A percentile compares a stretch with the other conserved stretches of the same genome.
Conservation (phyloP, 1,284 basidiomycete species). For the Boletus semigastroideus region DNA sequence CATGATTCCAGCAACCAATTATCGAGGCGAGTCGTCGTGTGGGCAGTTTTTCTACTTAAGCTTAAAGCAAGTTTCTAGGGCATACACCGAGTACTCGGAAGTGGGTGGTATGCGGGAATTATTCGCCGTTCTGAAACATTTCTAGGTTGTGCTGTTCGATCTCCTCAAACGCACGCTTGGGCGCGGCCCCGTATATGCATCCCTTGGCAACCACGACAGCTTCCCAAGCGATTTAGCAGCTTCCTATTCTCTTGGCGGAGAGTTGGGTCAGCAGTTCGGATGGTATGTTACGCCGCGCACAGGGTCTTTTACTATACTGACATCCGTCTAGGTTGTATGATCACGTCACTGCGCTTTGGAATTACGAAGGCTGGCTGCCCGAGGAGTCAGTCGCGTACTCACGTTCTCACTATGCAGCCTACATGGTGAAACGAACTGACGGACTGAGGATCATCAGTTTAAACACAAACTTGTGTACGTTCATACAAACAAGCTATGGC, state of each 20-base stretch:
- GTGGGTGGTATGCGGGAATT: slow-evolving; percentile 31
- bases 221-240: slow-evolving; percentile 33
- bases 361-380: slow-evolving; percentile 71
- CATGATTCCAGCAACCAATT: slow-evolving; percentile 68
- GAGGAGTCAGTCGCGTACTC: slow-evolving; percentile 57
- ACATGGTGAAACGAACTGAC: slow-evolving; percentile 66
- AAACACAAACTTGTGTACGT: slow-evolving; percentile 74
- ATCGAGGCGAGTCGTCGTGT: slow-evolving; percentile 44
- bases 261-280: slow-evolving; percentile 58
- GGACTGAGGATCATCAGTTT: slow-evolving; percentile 74
- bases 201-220: slow-evolving; percentile 72
- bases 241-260: slow-evolving; percentile 54
- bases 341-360: slow-evolving; percentile 68
- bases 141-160: slow-evolving; percentile 61
- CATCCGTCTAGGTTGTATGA: slow-evolving; percentile 63
- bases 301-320: background rate
- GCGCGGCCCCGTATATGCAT: slow-evolving; percentile 67
- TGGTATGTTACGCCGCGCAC: slow-evolving; percentile 43
- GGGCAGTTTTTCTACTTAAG: background rate
- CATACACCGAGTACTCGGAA: slow-evolving; percentile 56
- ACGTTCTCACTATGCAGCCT: slow-evolving; percentile 67
- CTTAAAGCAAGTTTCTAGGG: slow-evolving; percentile 31
- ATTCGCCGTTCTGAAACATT: slow-evolving; percentile 3
- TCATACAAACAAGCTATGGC: background rate
- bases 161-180: slow-evolving; percentile 61